phyloP scores from a whole-genome alignment of 1,284 basidiomycete genomes.

The Apiotrichum brassicae region DNA sequence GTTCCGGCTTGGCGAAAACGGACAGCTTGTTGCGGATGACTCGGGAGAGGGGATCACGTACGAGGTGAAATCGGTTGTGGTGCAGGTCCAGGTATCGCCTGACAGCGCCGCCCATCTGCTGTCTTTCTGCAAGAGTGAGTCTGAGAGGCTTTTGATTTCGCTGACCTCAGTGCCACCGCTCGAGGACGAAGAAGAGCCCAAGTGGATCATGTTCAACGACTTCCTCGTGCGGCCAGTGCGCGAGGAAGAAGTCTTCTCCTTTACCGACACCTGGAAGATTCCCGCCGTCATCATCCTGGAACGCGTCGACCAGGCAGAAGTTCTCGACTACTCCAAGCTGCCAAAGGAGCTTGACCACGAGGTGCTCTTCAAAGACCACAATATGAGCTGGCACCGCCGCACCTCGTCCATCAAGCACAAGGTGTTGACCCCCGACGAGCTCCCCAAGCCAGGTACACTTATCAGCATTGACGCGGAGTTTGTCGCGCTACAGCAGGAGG shows the following conservation, averaged over 20 bases:
- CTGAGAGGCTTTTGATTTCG: constrained; percentile 43
- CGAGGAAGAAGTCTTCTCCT: constrained; percentile 79
- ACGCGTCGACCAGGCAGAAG: constrained; percentile 57
- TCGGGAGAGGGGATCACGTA: constrained; percentile 54
- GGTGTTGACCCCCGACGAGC: constrained; percentile 63
- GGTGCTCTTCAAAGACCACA: constrained; percentile 79
- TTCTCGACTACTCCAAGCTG: constrained; percentile 62
- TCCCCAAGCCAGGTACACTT: constrained; percentile 76
- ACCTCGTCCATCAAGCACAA: constrained; percentile 68
- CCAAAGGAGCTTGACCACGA: constrained; percentile 62
- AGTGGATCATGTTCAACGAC: constrained; percentile 96
- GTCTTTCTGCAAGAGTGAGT: constrained; percentile 64
- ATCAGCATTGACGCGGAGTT: constrained; percentile 98
- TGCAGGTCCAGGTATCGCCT: constrained; percentile 67
- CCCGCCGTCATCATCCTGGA: constrained; percentile 86
- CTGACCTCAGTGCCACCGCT: constrained; percentile 51
- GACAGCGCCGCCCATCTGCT: constrained; percentile 77
- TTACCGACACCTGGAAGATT: constrained; percentile 88
- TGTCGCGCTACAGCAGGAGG: constrained; percentile 94
- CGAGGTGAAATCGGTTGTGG: constrained; percentile 63
- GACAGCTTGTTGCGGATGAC: constrained; percentile 54
- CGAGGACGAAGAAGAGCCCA: constrained; percentile 50
- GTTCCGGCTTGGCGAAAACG: constrained; percentile 29
- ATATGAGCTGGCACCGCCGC: constrained; percentile 79
- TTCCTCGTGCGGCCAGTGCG: constrained; percentile 80